phyloP scores from a whole-genome alignment of 441 rosid species.

The Erodium trifolium region DNA sequence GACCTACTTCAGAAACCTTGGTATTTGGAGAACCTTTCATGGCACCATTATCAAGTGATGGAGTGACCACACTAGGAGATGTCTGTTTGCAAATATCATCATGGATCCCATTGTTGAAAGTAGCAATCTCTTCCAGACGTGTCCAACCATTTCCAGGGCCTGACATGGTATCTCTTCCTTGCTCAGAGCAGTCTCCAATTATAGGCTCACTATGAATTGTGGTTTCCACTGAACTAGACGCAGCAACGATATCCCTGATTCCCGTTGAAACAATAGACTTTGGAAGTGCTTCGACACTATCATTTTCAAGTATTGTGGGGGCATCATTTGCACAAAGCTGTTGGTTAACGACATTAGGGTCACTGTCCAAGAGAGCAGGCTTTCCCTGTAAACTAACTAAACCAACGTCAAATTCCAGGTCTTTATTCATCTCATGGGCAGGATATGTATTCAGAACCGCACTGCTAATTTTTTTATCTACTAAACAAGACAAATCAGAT shows the following conservation, averaged over 20 bases:
- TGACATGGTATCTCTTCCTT: constrained; percentile 15
- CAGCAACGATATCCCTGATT: constrained; percentile 9
- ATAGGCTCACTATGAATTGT: constrained; percentile 14
- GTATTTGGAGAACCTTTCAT: constrained; percentile 18
- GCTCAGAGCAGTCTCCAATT: constrained; percentile 17
- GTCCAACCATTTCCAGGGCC: constrained; percentile 22
- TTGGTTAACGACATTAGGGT: constrained; percentile 21
- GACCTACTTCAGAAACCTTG: constrained; percentile 20
- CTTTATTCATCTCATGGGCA: constrained; percentile 12
- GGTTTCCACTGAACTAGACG: constrained; percentile 24
- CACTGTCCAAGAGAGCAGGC: constrained; percentile 24
- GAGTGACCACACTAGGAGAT: constrained; percentile 19
- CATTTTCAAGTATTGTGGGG: constrained; percentile 23
- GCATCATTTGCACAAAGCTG: constrained; percentile 20
- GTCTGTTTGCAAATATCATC: constrained; percentile 21
- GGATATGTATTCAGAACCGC: constrained; percentile 22
- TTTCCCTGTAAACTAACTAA: constrained; percentile 22
- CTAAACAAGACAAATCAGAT: constrained; percentile 29
- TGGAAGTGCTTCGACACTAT: constrained; percentile 22
- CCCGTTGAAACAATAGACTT: constrained; percentile 17
- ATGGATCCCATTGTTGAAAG: constrained; percentile 16
- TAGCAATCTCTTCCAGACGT: constrained; percentile 18
- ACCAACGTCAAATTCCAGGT: constrained; percentile 18
- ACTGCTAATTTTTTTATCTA: constrained; percentile 24
- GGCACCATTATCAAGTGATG: constrained; percentile 20